These are phyloP conservation scores for Parachaetomium inaequale DNA, from an alignment of 495 filamentous ascomycete genomes.

Conservation along the genomic window DNA sequence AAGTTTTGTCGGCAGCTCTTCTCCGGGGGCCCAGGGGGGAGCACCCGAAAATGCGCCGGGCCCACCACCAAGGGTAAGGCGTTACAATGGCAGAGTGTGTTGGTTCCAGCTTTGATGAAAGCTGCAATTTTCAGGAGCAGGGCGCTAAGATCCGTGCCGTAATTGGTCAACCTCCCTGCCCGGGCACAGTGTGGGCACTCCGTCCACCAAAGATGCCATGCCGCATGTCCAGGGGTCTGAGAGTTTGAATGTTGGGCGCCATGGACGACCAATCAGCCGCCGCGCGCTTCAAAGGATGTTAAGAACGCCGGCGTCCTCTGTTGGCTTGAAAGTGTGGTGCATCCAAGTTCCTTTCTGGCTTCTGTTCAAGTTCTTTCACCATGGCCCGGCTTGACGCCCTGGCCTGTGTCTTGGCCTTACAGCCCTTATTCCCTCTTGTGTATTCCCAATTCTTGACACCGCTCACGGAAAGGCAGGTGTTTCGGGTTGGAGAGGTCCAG, in stretches of 20 bases:
- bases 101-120: not conserved
- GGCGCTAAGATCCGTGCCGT: not conserved
- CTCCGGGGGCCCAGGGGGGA: too few species aligned
- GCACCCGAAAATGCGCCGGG: too few species aligned
- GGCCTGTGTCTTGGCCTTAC: not conserved
- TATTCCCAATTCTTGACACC: not conserved
- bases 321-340: not conserved
- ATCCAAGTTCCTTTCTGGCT: not conserved
- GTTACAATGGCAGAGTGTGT: too few species aligned
- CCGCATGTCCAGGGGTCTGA: not conserved
- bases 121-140: not conserved
- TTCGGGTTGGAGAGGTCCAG: conserved; percentile 3
- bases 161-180: not conserved
- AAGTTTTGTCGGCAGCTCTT: not conserved
- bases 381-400: not conserved
- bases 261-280: too few species aligned
- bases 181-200: too few species aligned
- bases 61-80: too few species aligned
- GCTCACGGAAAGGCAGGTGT: not conserved
- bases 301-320: too few species aligned
- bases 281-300: not conserved
- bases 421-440: not conserved
- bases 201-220: not conserved
- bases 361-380: not conserved
- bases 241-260: too few species aligned